Evolutionary conservation across 2,329 filamentous ascomycete species (phyloP), one percentile per base, ranked within the genome.

Genomic region (Furcasterigmium furcatum): DNA sequence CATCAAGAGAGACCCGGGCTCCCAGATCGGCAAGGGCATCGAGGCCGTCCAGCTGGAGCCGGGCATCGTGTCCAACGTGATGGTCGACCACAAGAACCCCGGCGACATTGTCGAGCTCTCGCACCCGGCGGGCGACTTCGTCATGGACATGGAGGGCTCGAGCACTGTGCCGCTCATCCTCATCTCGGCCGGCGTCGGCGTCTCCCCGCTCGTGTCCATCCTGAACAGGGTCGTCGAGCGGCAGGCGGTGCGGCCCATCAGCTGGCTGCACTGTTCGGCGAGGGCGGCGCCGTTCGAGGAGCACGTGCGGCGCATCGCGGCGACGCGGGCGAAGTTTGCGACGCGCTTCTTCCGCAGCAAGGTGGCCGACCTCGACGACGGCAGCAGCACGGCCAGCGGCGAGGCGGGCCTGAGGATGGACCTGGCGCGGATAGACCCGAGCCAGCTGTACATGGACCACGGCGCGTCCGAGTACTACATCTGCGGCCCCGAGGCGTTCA

Each of bases 51-150:
- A 68, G 52, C 64, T 73, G 18, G 73, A 81, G 54, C 77, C 81
- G 0, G 85, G 87, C 21, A 76, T 82, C 48, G 75, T 91, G 16
- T 88, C 84, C 41, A 89, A 88, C 58, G 67, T 85, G 34, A 70
- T 91, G 29, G 81, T 90, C 58, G 77, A 83, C 52, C 65, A 68
- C 16, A 77, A 82, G 59, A 66, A 74, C 2, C 74, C 77, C 35
- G 86, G 86, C 34, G 83, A 87, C 56, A 56, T 72, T 0, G 59
- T 91, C 9, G 71, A 84, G 51, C 67, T 90, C 10, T 84, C 83
- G 4, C 84, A 88, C 58, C 87, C 87, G 0, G 72, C 70, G 4
- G 82, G 82, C 35, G 79, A 84, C 55, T 82, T 84, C 63, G 79
- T 68, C 60, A 67, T 83, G 36, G 71, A 80, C 55, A 63, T 66